A percentile compares a stretch with the other conserved stretches of the same genome.
phyloP scores from a whole-genome alignment of 805 yeast genomes.

The Pichia insulana region DNA sequence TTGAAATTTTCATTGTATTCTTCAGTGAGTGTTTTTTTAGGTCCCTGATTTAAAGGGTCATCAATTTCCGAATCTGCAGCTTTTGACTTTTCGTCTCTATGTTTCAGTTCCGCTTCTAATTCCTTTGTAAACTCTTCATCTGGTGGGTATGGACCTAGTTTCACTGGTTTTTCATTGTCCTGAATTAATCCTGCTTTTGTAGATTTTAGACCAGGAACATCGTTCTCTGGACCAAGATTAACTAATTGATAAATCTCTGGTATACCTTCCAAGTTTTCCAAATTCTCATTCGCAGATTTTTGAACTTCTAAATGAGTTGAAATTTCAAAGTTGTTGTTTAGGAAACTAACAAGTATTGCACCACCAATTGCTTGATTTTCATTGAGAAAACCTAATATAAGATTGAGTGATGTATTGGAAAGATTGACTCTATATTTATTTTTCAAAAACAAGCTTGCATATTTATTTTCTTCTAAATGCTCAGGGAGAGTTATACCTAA shows the following conservation, averaged over 20 bases:
- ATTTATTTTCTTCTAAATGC: conserved; percentile 73
- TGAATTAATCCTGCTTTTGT: conserved; percentile 4
- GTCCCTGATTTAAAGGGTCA: conserved; percentile 9
- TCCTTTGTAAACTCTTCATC: conserved; percentile 82
- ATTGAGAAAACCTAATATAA: conserved; percentile 76
- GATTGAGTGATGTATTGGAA: conserved; percentile 76
- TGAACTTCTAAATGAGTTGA: conserved; percentile 32
- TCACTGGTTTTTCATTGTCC: conserved; percentile 62
- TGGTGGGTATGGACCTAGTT: conserved; percentile 75
- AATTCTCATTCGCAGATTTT: conserved; percentile 39
- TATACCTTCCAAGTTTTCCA: conserved; percentile 36
- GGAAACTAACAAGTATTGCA: conserved; percentile 70
- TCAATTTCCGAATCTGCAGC: conserved; percentile 11
- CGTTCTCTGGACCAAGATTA: conserved; percentile 20
- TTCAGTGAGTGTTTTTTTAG: conserved; percentile 43
- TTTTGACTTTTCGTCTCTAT: conserved; percentile 51
- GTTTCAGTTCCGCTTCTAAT: conserved; percentile 72
- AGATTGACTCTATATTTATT: conserved; percentile 69
- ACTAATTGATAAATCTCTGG: conserved; percentile 33
- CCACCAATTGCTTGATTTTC: conserved; percentile 93
- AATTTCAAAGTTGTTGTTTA: conserved; percentile 73
- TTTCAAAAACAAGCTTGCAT: conserved; percentile 65
- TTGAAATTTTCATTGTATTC: conserved; percentile 55
- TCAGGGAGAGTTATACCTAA: conserved; percentile 70
- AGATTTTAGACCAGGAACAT: conserved; percentile 30